Conservation (phyloP, 441 rosid species). For the Capsella rubella region DNA sequence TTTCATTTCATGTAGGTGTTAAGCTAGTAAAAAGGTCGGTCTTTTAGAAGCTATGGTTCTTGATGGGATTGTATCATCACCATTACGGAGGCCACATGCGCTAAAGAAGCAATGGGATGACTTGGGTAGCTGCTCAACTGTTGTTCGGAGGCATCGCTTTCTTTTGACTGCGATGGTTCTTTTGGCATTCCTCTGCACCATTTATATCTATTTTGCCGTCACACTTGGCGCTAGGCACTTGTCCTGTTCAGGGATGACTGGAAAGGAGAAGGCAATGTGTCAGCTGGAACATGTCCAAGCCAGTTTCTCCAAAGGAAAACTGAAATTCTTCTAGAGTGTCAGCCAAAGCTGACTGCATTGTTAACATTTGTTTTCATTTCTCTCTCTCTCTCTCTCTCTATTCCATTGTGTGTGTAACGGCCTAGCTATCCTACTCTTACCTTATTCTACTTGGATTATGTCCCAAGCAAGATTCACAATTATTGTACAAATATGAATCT, state of each 20-base stretch:
- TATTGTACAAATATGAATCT: slow-evolving; percentile 26
- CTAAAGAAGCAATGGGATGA: slow-evolving; percentile 77
- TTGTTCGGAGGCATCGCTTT: slow-evolving; percentile 76
- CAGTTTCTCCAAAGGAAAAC: slow-evolving; percentile 64
- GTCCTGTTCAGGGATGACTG: slow-evolving; percentile 69
- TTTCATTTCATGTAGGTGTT: slow-evolving; percentile 36
- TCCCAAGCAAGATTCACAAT: slow-evolving; percentile 18
- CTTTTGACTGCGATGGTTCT: slow-evolving; percentile 79
- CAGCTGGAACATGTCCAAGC: slow-evolving; percentile 58
- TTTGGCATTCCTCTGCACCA: slow-evolving; percentile 79
- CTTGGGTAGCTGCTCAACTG: slow-evolving; percentile 78
- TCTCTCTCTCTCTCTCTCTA: not conserved
- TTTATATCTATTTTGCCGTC: slow-evolving; percentile 89
- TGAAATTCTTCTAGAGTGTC: slow-evolving; percentile 60
- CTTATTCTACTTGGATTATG: slow-evolving; percentile 18
- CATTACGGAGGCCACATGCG: slow-evolving; percentile 73
- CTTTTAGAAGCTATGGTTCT: slow-evolving; percentile 63
- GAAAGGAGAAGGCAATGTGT: slow-evolving; percentile 64
- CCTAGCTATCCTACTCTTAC: slow-evolving; percentile 13
- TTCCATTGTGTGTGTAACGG: slow-evolving; percentile 26
- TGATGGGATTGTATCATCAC: slow-evolving; percentile 75
- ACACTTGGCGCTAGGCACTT: slow-evolving; percentile 65
- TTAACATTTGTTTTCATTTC: slow-evolving; percentile 15
- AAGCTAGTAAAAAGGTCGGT: not conserved
- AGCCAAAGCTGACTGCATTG: slow-evolving; percentile 26